Conservation (phyloP, 179 eudicot species). For the Sideroxylon spinosum region DNA sequence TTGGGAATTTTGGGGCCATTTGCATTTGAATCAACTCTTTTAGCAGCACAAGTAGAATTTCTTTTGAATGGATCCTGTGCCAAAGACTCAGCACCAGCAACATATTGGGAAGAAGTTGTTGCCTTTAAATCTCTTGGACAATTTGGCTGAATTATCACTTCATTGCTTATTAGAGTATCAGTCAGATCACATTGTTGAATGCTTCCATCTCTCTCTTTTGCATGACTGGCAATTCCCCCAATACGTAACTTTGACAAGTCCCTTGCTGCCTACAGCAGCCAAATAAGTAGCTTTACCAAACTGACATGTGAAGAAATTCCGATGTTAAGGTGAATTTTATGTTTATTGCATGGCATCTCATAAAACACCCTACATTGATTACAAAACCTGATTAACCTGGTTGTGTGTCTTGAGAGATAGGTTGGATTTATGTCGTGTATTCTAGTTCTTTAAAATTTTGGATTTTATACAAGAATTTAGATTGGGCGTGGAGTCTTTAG, state of each 20-base stretch:
- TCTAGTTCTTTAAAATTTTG: no score
- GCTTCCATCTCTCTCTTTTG: slow-evolving; percentile 29
- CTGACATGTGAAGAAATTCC: no score
- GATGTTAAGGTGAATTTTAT: no score
- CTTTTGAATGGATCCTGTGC: slow-evolving; percentile 7
- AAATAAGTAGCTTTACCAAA: slow-evolving; percentile 16
- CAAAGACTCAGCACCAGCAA: slow-evolving; percentile 12
- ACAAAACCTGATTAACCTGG: not conserved
- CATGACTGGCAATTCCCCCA: slow-evolving; percentile 26
- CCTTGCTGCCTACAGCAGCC: slow-evolving; percentile 49
- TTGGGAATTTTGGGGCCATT: slow-evolving; percentile 17
- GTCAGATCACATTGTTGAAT: slow-evolving; percentile 26
- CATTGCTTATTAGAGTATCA: slow-evolving; percentile 18
- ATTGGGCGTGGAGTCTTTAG: no score
- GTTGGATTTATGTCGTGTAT: no score
- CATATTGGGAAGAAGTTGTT: slow-evolving; percentile 15
- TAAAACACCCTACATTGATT: not conserved
- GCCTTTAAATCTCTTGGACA: slow-evolving; percentile 20
- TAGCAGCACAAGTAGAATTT: slow-evolving; percentile 21
- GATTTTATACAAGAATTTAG: no score
- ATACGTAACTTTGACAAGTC: slow-evolving; percentile 50
- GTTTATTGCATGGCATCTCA: no score
- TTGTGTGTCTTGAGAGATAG: not conserved
- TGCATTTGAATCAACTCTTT: slow-evolving; percentile 20
- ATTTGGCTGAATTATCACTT: slow-evolving; percentile 18